These are phyloP conservation scores for Pleurotus pulmonarius DNA, from an alignment of 768 basidiomycete genomes.

Conservation along the genomic window DNA sequence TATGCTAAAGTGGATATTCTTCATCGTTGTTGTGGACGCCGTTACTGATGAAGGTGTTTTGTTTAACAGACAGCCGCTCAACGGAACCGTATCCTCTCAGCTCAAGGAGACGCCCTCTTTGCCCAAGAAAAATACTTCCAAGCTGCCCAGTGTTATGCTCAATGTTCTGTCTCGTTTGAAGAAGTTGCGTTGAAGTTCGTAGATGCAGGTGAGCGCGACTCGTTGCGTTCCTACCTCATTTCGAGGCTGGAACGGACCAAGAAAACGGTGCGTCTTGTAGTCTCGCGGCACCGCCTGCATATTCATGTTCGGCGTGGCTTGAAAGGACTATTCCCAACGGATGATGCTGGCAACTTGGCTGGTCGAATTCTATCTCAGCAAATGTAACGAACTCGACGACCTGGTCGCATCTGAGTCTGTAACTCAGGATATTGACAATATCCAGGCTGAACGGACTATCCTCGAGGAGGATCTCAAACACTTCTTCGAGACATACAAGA, in stretches of 20 bases:
- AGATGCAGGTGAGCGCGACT: slow-evolving; percentile 87
- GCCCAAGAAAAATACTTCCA: slow-evolving; percentile 79
- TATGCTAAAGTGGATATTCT: slow-evolving; percentile 68
- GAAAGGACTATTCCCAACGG: slow-evolving; percentile 85
- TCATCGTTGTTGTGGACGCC: no score
- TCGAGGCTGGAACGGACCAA: slow-evolving; percentile 82
- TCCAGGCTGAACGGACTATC: slow-evolving; percentile 73
- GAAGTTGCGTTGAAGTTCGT: slow-evolving; percentile 89
- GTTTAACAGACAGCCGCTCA: slow-evolving; percentile 72
- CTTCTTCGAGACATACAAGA: slow-evolving; percentile 92
- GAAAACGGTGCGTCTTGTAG: slow-evolving; percentile 57
- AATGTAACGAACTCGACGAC: slow-evolving; percentile 95
- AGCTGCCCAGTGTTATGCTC: slow-evolving; percentile 89
- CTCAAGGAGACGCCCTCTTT: slow-evolving; percentile 82
- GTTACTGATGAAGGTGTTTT: no score
- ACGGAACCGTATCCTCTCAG: slow-evolving; percentile 76
- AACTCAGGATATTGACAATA: slow-evolving; percentile 79
- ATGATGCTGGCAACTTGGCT: slow-evolving; percentile 99
- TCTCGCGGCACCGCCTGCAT: no score
- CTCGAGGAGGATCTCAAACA: slow-evolving; percentile 91
- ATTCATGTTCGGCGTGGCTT: no score
- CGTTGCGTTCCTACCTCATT: slow-evolving; percentile 84
- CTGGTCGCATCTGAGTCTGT: slow-evolving; percentile 83
- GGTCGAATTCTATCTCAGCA: slow-evolving; percentile 94
- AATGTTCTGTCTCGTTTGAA: slow-evolving; percentile 85